Base-by-base conservation (phyloP, 768 basidiomycete species). In the Lentinula guzmanii region DNA sequence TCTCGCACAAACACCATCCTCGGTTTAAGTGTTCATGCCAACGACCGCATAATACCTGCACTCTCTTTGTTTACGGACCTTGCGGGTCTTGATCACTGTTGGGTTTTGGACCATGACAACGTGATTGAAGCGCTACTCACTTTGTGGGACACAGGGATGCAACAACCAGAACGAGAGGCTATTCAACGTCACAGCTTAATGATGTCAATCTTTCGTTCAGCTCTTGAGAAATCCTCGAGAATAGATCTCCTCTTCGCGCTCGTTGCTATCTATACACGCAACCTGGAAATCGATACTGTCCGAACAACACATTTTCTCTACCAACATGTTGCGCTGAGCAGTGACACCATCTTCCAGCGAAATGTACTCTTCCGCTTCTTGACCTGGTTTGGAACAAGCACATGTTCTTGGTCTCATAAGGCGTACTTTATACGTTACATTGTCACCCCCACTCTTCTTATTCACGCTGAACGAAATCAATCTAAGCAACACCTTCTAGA, bases 211-310 rank as follows among this genome's bases (percentile, higher is more conserved):
- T 94, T 98, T 74, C 84, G 86, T 65, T 82, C 84, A 58, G 84
- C 85, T 0, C 77, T 93, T 51, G 78, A 86, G 64, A 80, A 84
- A 58, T 80, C 83, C n/a, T 84, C 87, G 46, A 89, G 93, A 50
- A 83, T 97, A 52, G 92, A 96, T 67, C 76, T 99, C 6, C 75
- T 98, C 9, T 97, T 97, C 71, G 93, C 95, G 61, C 77, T 97
- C 41, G 86, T 92, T 52, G 85, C 86, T 10, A 75, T 94, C 52
- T 98, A 88, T 74, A 86, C 88, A 28, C 87, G 89, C 64, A 83
- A 86, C 62, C 81, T 91, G 9, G 86, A 91, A 4, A 85, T 95
- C 71, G 95, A 98, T 69, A 77, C 91, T 16, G 83, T 92, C 34
- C 82, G 79, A 45, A 78, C 91, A 16, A 86, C 90, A 0, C 86